Evolutionary conservation across 129 eudicot species (phyloP).

Genomic region (Dittrichia graveolens): DNA sequence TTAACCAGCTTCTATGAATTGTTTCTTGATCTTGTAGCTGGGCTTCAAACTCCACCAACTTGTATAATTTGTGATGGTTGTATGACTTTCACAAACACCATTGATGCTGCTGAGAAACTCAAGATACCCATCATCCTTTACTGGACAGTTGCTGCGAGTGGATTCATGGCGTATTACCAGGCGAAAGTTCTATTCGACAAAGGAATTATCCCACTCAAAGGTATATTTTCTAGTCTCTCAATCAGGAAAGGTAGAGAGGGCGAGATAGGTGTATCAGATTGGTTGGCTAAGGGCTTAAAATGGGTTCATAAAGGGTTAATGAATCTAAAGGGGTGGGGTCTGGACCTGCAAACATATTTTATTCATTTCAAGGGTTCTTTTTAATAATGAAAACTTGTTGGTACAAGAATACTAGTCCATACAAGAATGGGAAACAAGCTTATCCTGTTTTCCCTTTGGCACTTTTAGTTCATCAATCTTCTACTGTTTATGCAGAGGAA

Average conservation of each 20-base stretch:
- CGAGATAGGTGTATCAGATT: not conserved
- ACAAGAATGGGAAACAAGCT: not conserved
- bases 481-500: slow-evolving; percentile 35
- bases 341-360: too few relatives aligned
- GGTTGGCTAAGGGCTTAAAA: not conserved
- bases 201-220: slow-evolving; percentile 40
- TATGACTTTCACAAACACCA: slow-evolving; percentile 25
- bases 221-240: not conserved
- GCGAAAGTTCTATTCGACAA: slow-evolving; percentile 23
- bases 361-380: not conserved
- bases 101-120: slow-evolving; percentile 35
- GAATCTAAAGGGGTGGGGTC: not conserved
- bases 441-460: not conserved
- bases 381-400: too few relatives aligned
- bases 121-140: slow-evolving; percentile 30
- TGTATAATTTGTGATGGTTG: slow-evolving; percentile 38
- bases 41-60: slow-evolving; percentile 15
- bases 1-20: slow-evolving; percentile 14
- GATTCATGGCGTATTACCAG: slow-evolving; percentile 41
- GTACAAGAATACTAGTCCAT: not conserved
- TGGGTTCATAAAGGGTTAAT: not conserved
- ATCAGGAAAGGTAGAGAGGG: not conserved
- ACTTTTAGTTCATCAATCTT: not conserved
- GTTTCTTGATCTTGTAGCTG: slow-evolving; percentile 21
- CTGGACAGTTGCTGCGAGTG: slow-evolving; percentile 42